These are phyloP conservation scores for Macaranga tanarius DNA, from an alignment of 441 rosid genomes.

Conservation along the genomic window DNA sequence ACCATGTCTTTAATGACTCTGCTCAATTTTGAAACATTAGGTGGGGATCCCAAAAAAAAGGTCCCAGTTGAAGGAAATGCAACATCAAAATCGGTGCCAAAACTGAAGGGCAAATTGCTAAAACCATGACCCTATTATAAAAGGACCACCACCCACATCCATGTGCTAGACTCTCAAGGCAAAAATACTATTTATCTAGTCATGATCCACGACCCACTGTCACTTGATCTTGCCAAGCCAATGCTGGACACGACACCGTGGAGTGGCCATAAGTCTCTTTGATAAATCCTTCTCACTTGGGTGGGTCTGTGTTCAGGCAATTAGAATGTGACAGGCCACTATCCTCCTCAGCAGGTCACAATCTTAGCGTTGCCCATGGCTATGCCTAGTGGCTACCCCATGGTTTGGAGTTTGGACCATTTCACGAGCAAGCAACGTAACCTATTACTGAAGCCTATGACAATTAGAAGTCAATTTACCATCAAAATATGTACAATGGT, in stretches of 20 bases:
- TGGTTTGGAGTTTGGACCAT: conserved; percentile 3
- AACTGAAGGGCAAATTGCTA: conserved; percentile 9
- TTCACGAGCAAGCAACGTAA: no score
- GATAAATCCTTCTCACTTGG: conserved; percentile 5
- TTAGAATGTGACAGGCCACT: conserved; percentile 20
- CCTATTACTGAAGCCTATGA: neutral
- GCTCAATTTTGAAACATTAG: conserved; percentile 6
- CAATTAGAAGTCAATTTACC: neutral
- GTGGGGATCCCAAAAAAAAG: conserved; percentile 8
- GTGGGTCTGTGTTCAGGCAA: conserved; percentile 19
- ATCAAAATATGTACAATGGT: neutral
- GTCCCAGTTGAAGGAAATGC: conserved; percentile 20
- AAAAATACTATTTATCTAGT: conserved; percentile 10
- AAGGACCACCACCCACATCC: conserved; percentile 30
- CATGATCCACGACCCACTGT: conserved; percentile 18
- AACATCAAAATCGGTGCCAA: conserved; percentile 24
- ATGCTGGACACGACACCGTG: conserved; percentile 15
- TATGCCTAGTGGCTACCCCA: neutral
- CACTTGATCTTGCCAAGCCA: conserved; percentile 10
- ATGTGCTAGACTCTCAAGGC: conserved; percentile 24
- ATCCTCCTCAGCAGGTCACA: conserved; percentile 7
- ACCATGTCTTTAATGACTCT: neutral
- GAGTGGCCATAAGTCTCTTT: conserved; percentile 3
- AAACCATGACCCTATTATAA: neutral
- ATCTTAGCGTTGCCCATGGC: neutral